These are phyloP conservation scores for Aphanomyces invadans DNA, from an alignment of 352 stramenopile genomes.

Conservation along the genomic window DNA sequence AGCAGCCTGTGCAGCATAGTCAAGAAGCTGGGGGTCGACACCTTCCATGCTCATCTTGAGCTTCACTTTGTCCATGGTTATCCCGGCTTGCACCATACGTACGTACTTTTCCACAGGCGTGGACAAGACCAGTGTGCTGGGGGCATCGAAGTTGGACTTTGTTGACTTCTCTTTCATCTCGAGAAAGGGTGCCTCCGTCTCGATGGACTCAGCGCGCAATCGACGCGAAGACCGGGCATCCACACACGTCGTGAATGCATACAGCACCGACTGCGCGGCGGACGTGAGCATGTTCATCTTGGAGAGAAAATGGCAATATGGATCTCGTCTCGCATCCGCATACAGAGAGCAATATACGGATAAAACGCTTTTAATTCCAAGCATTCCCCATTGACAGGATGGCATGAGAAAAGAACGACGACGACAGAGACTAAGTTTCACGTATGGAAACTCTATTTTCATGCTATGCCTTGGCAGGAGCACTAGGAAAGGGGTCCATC, in stretches of 20 bases:
- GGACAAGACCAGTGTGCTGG: too few species aligned
- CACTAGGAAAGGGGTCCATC: too few species aligned
- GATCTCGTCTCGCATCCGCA: not conserved
- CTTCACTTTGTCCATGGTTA: not conserved
- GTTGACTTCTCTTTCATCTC: not conserved
- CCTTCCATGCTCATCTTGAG: not conserved
- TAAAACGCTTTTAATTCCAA: not conserved
- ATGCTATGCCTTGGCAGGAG: too few species aligned
- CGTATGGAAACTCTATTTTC: too few species aligned
- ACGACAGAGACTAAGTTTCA: too few species aligned
- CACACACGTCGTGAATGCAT: slow-evolving; percentile 8
- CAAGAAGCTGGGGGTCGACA: not conserved
- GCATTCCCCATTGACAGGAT: too few species aligned
- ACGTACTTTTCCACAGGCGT: not conserved
- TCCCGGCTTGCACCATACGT: not conserved
- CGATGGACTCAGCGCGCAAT: not conserved
- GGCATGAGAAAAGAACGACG: too few species aligned
- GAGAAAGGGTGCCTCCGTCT: not conserved
- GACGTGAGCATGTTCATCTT: not conserved
- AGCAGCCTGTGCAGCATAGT: not conserved
- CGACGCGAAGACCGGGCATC: not conserved
- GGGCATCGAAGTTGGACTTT: not conserved
- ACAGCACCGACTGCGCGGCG: not conserved
- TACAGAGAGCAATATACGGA: not conserved
- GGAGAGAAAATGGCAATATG: not conserved